Evolutionary conservation across 208 protist genomes (phyloP).

Genomic region (Acanthamoeba castellanii): DNA sequence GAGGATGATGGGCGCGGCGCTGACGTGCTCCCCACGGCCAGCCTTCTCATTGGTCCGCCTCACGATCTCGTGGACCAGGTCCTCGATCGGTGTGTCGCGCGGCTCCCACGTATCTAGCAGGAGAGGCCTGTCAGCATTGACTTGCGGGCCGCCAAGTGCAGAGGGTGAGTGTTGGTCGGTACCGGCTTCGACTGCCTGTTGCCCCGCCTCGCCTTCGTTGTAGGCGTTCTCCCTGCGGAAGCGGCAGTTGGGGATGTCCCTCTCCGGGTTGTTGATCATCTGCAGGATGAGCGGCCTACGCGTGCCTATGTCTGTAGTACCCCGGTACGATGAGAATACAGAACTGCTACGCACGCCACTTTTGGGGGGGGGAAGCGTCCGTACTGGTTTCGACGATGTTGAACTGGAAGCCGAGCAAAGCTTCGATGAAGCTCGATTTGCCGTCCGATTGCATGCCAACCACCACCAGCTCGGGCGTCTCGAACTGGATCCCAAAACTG

Average conservation of each 20-base stretch:
- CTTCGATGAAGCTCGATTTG: slow-evolving; percentile 88
- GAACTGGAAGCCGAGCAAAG: slow-evolving; percentile 88
- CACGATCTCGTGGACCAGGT: slow-evolving; percentile 83
- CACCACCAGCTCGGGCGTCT: slow-evolving; percentile 87
- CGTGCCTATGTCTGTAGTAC: slow-evolving; percentile 83
- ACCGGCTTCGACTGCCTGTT: background rate
- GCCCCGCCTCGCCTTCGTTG: slow-evolving; percentile 7
- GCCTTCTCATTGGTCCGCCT: slow-evolving; percentile 84
- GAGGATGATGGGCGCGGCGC: slow-evolving; percentile 83
- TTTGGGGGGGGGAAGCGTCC: background rate
- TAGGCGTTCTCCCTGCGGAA: slow-evolving; percentile 84
- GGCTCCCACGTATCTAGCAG: slow-evolving; percentile 76
- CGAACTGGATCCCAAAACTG: slow-evolving; percentile 84
- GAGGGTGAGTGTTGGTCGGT: background rate
- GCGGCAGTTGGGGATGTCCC: slow-evolving; percentile 79
- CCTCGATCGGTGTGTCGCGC: slow-evolving; percentile 82
- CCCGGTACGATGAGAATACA: background rate
- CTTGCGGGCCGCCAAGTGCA: background rate
- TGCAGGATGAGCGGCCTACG: slow-evolving; percentile 86
- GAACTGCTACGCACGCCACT: background rate
- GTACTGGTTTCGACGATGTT: slow-evolving; percentile 87
- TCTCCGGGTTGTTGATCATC: slow-evolving; percentile 86
- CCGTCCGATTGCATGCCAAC: slow-evolving; percentile 90
- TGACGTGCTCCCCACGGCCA: slow-evolving; percentile 79
- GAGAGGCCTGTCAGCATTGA: background rate